phyloP scores from a whole-genome alignment of 2,329 filamentous ascomycete genomes.

The Cordyceps javanica region DNA sequence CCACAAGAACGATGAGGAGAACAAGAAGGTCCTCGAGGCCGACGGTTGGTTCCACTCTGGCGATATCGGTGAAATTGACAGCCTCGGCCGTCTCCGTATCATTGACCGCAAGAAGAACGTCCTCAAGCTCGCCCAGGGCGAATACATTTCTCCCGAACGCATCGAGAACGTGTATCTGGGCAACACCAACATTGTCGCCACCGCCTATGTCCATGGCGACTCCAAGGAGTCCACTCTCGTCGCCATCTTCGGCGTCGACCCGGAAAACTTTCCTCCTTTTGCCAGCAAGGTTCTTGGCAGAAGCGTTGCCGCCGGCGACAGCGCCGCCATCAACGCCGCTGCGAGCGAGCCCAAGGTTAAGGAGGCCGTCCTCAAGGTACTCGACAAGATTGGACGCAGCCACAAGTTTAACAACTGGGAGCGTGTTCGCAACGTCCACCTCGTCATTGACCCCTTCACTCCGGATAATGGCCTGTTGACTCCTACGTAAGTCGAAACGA shows the following conservation, averaged over 20 bases:
- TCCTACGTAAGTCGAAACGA: constrained; percentile 64
- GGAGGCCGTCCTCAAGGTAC: constrained; percentile 67
- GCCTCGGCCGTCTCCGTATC: constrained; percentile 80
- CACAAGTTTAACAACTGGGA: constrained; percentile 93
- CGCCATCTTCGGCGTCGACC: constrained; percentile 81
- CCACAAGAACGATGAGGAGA: constrained; percentile 86
- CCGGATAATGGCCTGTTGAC: constrained; percentile 88
- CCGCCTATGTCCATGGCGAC: constrained; percentile 89
- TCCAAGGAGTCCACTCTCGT: constrained; percentile 75
- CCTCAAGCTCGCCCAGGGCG: constrained; percentile 92
- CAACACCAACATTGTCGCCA: constrained; percentile 69
- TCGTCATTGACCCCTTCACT: constrained; percentile 84
- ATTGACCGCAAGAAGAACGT: constrained; percentile 98
- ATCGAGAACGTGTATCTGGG: constrained; percentile 93
- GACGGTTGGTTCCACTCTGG: constrained; percentile 98
- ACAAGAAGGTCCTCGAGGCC: constrained; percentile 69
- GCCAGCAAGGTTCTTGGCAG: constrained; percentile 71
- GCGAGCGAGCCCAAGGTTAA: constrained; percentile 64
- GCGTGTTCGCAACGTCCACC: constrained; percentile 64
- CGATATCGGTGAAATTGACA: constrained; percentile 83
- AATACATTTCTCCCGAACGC: constrained; percentile 95
- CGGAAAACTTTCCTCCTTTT: constrained; percentile 74
- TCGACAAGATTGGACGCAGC: constrained; percentile 72
- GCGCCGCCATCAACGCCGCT: constrained; percentile 60
- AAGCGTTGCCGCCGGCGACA: constrained; percentile 57